A percentile compares a stretch with the other conserved stretches of the same genome.
phyloP scores from a whole-genome alignment of 192 early-diverging fungal genomes.

The Nowakowskiella sp. region DNA sequence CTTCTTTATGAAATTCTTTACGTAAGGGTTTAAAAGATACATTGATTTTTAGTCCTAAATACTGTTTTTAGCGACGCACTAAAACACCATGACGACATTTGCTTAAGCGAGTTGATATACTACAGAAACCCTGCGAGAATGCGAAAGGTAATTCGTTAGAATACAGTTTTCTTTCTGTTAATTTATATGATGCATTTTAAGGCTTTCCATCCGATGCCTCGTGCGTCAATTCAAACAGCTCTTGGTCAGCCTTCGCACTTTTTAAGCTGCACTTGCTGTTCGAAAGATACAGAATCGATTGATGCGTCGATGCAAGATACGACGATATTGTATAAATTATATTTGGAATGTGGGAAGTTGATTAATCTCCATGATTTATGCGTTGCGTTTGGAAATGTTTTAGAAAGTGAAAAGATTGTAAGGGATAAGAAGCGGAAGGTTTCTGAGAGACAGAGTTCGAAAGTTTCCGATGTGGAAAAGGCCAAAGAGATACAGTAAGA shows the following conservation, averaged over 20 bases:
- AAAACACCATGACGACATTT: no score
- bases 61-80: no score
- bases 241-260: conserved; percentile 70
- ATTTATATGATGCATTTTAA: no score
- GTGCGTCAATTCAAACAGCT: conserved; percentile 76
- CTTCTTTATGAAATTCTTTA: no score
- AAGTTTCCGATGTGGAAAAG: conserved; percentile 33
- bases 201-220: conserved; percentile 76
- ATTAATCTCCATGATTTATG: conserved; percentile 95
- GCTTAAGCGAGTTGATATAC: no score
- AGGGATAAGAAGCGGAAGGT: no score
- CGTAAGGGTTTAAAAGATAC: no score
- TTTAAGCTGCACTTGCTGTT: conserved; percentile 77
- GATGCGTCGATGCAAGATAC: conserved; percentile 70
- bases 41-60: no score
- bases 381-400: conserved; percentile 69
- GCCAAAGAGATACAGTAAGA: conserved; percentile 50
- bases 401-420: conserved; percentile 49
- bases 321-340: conserved; percentile 80
- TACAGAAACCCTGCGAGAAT: no score
- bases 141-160: no score
- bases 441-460: no score
- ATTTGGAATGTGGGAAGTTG: conserved; percentile 84
- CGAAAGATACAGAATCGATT: conserved; percentile 28
- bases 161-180: no score